Evolutionary conservation across 306 rosid species (phyloP), one percentile per base, ranked within the genome.

Genomic region (Oxytropis ochrocephala): DNA sequence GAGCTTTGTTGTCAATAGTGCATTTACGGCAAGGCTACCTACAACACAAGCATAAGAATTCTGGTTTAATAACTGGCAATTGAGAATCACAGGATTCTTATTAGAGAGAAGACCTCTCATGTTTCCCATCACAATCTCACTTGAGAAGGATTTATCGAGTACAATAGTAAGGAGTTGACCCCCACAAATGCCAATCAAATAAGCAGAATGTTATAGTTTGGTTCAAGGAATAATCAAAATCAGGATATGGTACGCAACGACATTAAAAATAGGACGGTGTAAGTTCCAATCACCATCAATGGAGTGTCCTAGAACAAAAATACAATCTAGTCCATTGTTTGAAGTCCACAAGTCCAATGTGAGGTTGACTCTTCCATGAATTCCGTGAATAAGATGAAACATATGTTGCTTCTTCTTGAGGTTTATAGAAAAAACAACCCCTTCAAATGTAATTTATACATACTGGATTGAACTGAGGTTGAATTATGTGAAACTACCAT

Each of bases 401-500:
- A 90, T 78, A 70, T 78, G 80, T 72, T 85, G 85, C 85, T 90
- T 93, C 80, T 88, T 88, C 57, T 64, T 81, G 41, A 65, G 73
- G 76, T 86, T 88, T 44, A 84, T 78, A 38, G 83, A n/a, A 75
- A 74, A 83, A 77, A 52, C 90, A 85, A 64, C 85, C 51, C 65
- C 83, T 79, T 84, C 86, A 53, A 93, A 61, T n/a, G n/a, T n/a
- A n/a, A n/a, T n/a, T n/a, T n/a, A n/a, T n/a, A 67, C 83, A 66
- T 32, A 63, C 58, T 49, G 79, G 80, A 53, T 33, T 88, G 79
- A 86, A 93, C 82, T 82, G 88, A 6, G 98, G 97, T 76, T 88
- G 96, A 93, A 54, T 85, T 94, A 44, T 93, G 97, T 85, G 86
- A 74, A 58, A 93, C 81, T 51, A 90, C 80, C 98, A 93, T 90